phyloP scores from a whole-genome alignment of 805 yeast genomes.

The Pichia insulana region DNA sequence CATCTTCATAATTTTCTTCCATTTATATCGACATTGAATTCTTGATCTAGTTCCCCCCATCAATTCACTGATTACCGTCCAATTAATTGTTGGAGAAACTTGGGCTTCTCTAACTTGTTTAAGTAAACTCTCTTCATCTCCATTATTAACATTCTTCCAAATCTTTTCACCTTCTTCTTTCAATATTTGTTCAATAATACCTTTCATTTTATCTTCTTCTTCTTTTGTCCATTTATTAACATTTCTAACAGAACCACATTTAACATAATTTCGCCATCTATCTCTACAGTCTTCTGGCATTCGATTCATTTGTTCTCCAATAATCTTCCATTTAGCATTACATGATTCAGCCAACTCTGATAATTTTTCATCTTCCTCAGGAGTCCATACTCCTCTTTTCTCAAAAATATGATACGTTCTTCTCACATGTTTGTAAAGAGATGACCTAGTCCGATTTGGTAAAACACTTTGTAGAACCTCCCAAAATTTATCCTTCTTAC shows the following conservation, averaged over 20 bases:
- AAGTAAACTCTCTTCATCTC: conserved; percentile 7
- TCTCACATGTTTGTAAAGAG: conserved; percentile 87
- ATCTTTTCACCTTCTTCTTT: conserved; percentile 27
- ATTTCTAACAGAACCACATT: conserved; percentile 74
- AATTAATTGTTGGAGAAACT: conserved; percentile 51
- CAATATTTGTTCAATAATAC: conserved; percentile 44
- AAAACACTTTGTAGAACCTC: conserved; percentile 67
- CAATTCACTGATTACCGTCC: conserved; percentile 85
- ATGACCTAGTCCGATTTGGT: conserved; percentile 81
- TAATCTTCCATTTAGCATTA: conserved; percentile 82
- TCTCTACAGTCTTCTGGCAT: conserved; percentile 99
- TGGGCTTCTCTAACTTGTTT: conserved; percentile 8
- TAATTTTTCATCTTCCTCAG: conserved; percentile 66
- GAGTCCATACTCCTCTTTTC: conserved; percentile 85
- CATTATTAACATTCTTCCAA: conserved; percentile 6
- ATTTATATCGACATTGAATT: conserved; percentile 91
- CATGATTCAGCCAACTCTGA: conserved; percentile 53
- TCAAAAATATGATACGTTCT: conserved; percentile 82
- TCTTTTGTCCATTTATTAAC: conserved; percentile 77
- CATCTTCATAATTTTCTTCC: conserved; percentile 72
- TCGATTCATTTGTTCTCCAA: conserved; percentile 72
- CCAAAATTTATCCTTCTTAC: conserved; percentile 88
- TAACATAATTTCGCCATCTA: conserved; percentile 91
- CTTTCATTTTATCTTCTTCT: conserved; percentile 59
- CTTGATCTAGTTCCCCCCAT: conserved; percentile 87